A percentile compares a stretch with the other conserved stretches of the same genome.
phyloP scores from a whole-genome alignment of 176 grass and related monocot genomes.

The Oryza meyeriana region DNA sequence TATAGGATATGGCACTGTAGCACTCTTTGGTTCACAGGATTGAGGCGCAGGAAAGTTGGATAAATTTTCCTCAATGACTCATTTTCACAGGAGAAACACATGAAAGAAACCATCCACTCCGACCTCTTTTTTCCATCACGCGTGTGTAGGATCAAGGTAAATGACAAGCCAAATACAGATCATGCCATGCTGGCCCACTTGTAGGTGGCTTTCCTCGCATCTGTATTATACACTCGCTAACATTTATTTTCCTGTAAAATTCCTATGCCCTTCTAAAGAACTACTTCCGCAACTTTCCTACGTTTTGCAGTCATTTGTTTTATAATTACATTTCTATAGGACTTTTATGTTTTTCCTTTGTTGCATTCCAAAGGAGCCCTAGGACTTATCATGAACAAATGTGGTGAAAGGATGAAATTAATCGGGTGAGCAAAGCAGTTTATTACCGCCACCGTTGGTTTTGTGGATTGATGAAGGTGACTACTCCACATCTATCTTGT shows the following conservation, averaged over 20 bases:
- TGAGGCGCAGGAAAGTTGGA: not conserved
- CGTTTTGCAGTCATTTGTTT: no score
- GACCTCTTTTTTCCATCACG: not conserved
- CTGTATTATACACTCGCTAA: no score
- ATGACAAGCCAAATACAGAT: not conserved
- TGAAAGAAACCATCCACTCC: not conserved
- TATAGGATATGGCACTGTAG: not conserved
- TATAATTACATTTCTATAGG: no score
- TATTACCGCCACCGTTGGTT: not conserved
- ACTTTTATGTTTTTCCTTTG: no score
- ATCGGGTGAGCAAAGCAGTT: not conserved
- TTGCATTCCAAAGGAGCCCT: no score
- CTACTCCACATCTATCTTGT: not conserved
- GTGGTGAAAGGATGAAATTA: no score
- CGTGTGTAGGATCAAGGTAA: not conserved
- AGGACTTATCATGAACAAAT: no score
- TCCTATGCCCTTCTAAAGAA: no score
- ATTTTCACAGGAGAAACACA: not conserved
- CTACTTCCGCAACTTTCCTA: no score
- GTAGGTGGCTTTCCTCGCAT: no score
- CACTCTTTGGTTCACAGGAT: not conserved
- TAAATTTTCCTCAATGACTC: not conserved
- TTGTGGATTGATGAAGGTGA: not conserved
- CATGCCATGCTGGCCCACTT: fast-evolving
- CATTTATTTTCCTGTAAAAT: no score